Base-by-base conservation (phyloP, 768 basidiomycete genomes). In the Boletus sp. region DNA sequence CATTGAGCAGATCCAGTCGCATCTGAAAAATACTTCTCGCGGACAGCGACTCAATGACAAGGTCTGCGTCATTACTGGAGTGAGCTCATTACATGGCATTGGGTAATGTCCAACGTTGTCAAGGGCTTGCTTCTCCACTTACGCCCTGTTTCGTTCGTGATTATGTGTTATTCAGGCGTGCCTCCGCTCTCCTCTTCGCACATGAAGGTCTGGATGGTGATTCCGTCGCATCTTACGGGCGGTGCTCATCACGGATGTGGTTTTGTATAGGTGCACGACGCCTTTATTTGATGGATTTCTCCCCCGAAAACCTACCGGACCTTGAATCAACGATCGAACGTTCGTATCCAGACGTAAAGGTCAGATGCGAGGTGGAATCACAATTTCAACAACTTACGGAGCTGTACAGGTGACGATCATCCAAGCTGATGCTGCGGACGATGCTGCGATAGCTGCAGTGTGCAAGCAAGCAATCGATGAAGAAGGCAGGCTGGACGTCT, bases 61-160 rank as follows among this genome's bases (percentile, higher is more conserved):
- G 71, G 90, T 94, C 28, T 91, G 88, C 64, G 79, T 96, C 54
- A 82, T 96, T 63, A 96, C 94, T 1, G 94, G 94, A 17, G 92
- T 88, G 32, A 89, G 90, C 32, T 94, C 92, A 18, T 67, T 89
- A 62, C 86, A 87, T 68, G 94, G 94, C 17, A 97, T 97, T 58
- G 94, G 94, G 88, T 94, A 73, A 62, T 49, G 54, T 60, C 47
- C 39, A 58, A 48, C 49, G 47, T 61, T 59, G 51, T 49, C 47
- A n/a, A 32, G 24, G 29, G 47, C 41, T 46, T 37, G 45, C 45
- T 46, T 37, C n/a, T 41, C 47, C 36, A 41, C 66, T 70, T 45
- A 57, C 54, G 54, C 57, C 10, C 20, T 54, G 49, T 49, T 30
- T 50, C 50, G 39, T 53, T 51, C 52, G 42, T 50, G 18, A 14